Evolutionary conservation across 2,329 filamentous ascomycete species (phyloP).

Genomic region (Ceratocystiopsis sp.): DNA sequence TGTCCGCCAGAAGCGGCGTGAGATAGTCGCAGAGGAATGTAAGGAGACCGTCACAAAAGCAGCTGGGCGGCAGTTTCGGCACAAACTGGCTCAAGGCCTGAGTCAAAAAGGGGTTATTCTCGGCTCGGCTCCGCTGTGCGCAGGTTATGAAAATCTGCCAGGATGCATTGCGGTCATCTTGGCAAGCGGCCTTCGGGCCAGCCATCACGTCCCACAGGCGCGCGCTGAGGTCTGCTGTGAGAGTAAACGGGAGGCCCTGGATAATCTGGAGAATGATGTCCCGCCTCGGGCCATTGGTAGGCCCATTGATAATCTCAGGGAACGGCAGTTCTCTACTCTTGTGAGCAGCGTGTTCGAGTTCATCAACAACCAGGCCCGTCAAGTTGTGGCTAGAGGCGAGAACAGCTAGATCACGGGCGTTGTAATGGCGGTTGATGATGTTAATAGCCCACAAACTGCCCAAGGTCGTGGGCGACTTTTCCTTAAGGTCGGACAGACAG

Average conservation of each 20-base stretch:
- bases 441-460: constrained; percentile 56
- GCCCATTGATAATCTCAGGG: constrained; percentile 27
- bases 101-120: constrained; percentile 42
- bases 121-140: constrained; percentile 22
- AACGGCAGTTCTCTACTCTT: constrained; percentile 24
- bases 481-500: constrained; percentile 52
- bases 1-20: constrained; percentile 27
- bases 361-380: constrained; percentile 43
- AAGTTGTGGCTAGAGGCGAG: constrained; percentile 45
- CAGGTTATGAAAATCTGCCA: constrained; percentile 49
- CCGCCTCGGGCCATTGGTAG: constrained; percentile 33
- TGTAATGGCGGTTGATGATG: constrained; percentile 27
- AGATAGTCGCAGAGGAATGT: constrained; percentile 42
- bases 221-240: constrained; percentile 43
- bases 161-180: constrained; percentile 44
- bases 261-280: constrained; percentile 44
- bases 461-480: constrained; percentile 44
- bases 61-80: constrained; percentile 35
- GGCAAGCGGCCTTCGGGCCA: constrained; percentile 40
- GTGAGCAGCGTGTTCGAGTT: constrained; percentile 40
- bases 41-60: constrained; percentile 43
- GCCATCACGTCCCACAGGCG: constrained; percentile 59
- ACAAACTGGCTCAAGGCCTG: constrained; percentile 39
- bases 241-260: constrained; percentile 33
- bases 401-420: constrained; percentile 33